Evolutionary conservation across 192 early-diverging fungal species (phyloP), one percentile per base, ranked within the genome.

Genomic region (Dissophora globulifera): DNA sequence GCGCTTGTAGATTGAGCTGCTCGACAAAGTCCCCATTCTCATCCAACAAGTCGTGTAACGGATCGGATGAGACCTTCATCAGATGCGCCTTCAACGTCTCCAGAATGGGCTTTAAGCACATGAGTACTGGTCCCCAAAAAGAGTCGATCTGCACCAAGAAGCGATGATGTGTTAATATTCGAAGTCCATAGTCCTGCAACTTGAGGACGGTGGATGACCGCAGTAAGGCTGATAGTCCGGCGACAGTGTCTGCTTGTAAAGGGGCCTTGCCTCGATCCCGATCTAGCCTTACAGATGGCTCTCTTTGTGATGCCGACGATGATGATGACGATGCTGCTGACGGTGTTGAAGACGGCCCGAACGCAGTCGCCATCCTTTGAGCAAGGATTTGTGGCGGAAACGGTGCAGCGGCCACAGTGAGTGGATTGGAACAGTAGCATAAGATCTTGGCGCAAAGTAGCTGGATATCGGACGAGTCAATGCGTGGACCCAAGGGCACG

Each of bases 381-480:
- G 31, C 13, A 12, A 71, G 50, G 4, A 41, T 17, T 10, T 62
- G 43, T 5, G 69, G 43, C 3, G 52, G 46, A n/a, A 71, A 71
- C 7, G 50, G 53, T 17, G 58, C 25, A 22, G 47, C 51, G 17
- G 29, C 47, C 19, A 17, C 35, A 13, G 6, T 26, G 2, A 19
- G 31, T 8, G 43, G 49, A 50, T 58, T 58, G 35, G 55, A 23
- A 10, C 62, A 75, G 25, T 49, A 66, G n/a, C 38, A 53, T 4
- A 75, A 22, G 40, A 75, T 66, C 50, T 75, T 75, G n/a, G 70
- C 70, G 10, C 62, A 65, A 25, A 75, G 42, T 16, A 58, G 41
- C 45, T 75, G 70, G 13, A 75, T 38, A 23, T 75, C 70, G 1
- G 48, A 42, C 7, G 62, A 58, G n/a, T 75, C 62, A 23, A 46